These are phyloP conservation scores for Skeletonema menzelii DNA, from an alignment of 108 stramenopile genomes.

Conservation along the genomic window DNA sequence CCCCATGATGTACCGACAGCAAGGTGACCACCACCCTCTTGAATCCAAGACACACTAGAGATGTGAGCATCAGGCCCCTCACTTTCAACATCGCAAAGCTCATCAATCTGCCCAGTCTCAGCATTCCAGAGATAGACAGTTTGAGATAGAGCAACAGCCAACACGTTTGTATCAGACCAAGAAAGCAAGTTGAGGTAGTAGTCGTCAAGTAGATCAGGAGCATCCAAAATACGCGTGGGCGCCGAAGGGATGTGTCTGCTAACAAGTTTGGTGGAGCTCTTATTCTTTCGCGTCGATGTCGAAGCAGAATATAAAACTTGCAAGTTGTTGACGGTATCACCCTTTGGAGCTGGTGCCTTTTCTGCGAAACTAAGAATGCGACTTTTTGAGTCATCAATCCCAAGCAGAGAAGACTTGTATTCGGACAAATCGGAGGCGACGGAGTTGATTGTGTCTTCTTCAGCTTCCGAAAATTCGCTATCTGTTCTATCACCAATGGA, in stretches of 20 bases:
- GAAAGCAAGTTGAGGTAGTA: constrained; percentile 98
- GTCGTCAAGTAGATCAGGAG: constrained; percentile 97
- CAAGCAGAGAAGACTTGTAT: constrained; percentile 60
- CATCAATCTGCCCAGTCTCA: constrained; percentile 90
- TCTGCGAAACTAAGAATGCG: constrained; percentile 93
- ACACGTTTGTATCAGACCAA: constrained; percentile 92
- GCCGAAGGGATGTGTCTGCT: constrained; percentile 86
- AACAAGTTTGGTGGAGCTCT: constrained; percentile 48
- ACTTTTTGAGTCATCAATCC: constrained; percentile 65
- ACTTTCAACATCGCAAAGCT: constrained; percentile 80
- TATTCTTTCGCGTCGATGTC: constrained; percentile 61
- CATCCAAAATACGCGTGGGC: constrained; percentile 96
- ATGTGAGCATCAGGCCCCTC: constrained; percentile 90
- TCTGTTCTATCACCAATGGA: constrained; percentile 57
- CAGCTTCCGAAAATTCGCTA: constrained; percentile 87
- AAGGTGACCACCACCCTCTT: constrained; percentile 79
- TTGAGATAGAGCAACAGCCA: constrained; percentile 97
- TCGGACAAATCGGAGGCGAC: constrained; percentile 56
- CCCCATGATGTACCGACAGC: constrained; percentile 89
- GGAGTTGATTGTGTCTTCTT: constrained; percentile 45
- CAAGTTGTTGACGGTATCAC: constrained; percentile 95
- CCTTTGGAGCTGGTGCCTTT: constrained; percentile 95
- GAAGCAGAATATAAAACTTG: constrained; percentile 93
- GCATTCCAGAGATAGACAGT: constrained; percentile 99
- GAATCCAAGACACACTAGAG: constrained; percentile 94